phyloP scores from a whole-genome alignment of 2,329 filamentous ascomycete genomes.

The Didymella pomorum region DNA sequence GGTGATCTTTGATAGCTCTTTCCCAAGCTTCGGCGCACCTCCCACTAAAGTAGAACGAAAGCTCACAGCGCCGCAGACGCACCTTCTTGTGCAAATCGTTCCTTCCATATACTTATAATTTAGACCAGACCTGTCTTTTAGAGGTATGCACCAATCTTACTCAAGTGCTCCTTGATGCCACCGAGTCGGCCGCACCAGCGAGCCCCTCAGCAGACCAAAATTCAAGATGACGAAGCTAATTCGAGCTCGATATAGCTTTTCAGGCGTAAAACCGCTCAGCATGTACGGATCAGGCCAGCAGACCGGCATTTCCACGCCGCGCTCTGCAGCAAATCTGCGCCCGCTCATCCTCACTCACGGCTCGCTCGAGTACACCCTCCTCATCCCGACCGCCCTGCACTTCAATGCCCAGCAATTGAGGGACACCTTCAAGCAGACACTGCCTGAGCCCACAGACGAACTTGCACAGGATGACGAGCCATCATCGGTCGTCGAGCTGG shows the following conservation, averaged over 20 bases:
- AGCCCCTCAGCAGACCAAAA: constrained; percentile 15
- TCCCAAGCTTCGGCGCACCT: constrained; percentile 19
- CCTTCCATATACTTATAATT: constrained; percentile 28
- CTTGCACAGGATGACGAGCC: constrained; percentile 98
- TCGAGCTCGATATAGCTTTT: constrained; percentile 15
- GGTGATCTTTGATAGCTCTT: constrained; percentile 17
- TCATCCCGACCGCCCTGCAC: constrained; percentile 93
- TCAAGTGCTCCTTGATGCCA: constrained; percentile 4
- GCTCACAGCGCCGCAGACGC: constrained; percentile 35
- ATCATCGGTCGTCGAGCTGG: constrained; percentile 91
- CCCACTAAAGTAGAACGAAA: constrained; percentile 18
- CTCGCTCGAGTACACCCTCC: constrained; percentile 93
- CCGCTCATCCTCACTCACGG: constrained; percentile 91
- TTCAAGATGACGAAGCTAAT: constrained; percentile 13
- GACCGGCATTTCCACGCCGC: constrained; percentile 95
- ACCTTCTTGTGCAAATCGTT: constrained; percentile 28
- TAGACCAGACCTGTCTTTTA: constrained; percentile 17
- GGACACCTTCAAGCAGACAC: constrained; percentile 83
- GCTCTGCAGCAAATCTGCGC: constrained; percentile 90
- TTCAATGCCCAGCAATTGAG: constrained; percentile 96
- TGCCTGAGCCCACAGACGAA: constrained; percentile 94
- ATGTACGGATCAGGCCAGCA: constrained; percentile 91
- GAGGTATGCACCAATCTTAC: constrained; percentile 27
- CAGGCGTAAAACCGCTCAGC: constrained; percentile 22
- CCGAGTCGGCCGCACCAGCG: constrained; percentile 1